Evolutionary conservation across 192 early-diverging fungal genomes (phyloP).

Genomic region (Coemansia nantahalensis): DNA sequence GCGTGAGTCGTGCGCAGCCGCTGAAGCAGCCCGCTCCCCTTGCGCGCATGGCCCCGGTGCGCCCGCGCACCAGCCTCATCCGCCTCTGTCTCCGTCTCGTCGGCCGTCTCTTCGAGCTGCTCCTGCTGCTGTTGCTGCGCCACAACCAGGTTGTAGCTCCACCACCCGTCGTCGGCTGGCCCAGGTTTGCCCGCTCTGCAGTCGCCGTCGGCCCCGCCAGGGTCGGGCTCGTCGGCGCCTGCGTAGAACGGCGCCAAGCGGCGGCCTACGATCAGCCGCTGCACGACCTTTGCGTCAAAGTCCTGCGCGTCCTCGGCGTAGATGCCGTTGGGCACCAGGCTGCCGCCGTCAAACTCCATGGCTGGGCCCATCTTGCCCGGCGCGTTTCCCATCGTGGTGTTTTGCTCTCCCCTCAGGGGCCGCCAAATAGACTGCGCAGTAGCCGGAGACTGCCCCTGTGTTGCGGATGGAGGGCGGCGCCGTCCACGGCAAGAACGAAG

Average conservation of each 20-base stretch:
- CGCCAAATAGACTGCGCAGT: too few species aligned
- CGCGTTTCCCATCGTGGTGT: constrained; percentile 41
- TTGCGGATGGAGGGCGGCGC: too few species aligned
- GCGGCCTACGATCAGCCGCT: constrained; percentile 68
- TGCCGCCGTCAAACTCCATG: constrained; percentile 61
- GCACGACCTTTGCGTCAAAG: constrained; percentile 71
- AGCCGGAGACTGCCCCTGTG: too few species aligned
- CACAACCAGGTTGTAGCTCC: constrained; percentile 54
- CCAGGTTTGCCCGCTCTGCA: too few species aligned
- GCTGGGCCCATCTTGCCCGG: constrained; percentile 38
- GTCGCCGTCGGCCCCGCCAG: constrained; percentile 8
- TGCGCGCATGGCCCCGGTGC: constrained; percentile 21
- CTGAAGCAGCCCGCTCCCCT: constrained; percentile 48
- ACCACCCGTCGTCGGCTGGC: constrained; percentile 47
- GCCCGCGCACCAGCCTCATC: too few species aligned
- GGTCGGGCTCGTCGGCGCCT: constrained; percentile 68
- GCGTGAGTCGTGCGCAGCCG: constrained; percentile 9
- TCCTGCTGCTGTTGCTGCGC: constrained; percentile 19
- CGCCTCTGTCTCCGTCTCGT: too few species aligned
- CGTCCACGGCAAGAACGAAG: too few species aligned
- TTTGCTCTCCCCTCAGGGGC: not conserved
- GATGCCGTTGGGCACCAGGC: constrained; percentile 64
- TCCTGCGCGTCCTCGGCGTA: constrained; percentile 69
- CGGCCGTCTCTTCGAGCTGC: not conserved
- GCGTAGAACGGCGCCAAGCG: constrained; percentile 86